Base-by-base conservation (phyloP, 139 green algal genomes). In the Chlorella sp. region DNA sequence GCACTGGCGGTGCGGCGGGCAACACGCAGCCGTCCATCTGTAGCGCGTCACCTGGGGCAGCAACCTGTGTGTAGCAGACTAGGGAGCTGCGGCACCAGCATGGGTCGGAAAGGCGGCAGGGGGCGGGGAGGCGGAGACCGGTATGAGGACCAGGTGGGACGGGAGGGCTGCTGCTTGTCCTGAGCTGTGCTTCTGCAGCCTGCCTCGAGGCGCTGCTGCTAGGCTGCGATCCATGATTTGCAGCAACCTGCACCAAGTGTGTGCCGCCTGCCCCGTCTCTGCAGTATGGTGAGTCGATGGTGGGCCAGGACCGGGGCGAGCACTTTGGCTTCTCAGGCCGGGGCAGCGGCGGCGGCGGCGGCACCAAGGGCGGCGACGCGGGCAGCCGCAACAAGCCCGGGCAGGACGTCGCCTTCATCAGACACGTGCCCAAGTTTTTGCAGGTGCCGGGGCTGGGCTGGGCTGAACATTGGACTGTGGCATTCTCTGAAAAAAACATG, bases 361-460 rank as follows among this genome's bases (percentile, higher is more conserved):
- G 81, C 40, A 83, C 73, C 22, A 88, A 88, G 43, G 89, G 88
- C 62, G 87, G 82, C 11, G 87, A 89, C 65, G 87, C 80, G 70
- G 86, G 48, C 36, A 62, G 80, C 43, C 72, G 84, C 5, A 76
- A 64, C 82, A 90, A 87, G 43, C 72, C 67, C 9, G 88, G 86
- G 30, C 60, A 62, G 5, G 85, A 95, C 69, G 60, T 95, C 0
- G 77, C 48, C 3, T 95, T 89, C 76, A 56, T 90, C 20, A 83
- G 90, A 3, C 89, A 94, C 24, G 84, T 95, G 28, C 94, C 94
- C 56, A 96, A 96, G 82, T 96, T 96, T 69, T 85, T 96, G 62
- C 91, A 96, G 74, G 81, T 60, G 51, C 11, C 8, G 8, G 46
- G 11, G 46, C 8, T n/a, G n/a, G n/a, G n/a, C n/a, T n/a, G n/a